Base-by-base conservation (phyloP, 2,329 filamentous ascomycete genomes). In the Scedosporium dehoogii region DNA sequence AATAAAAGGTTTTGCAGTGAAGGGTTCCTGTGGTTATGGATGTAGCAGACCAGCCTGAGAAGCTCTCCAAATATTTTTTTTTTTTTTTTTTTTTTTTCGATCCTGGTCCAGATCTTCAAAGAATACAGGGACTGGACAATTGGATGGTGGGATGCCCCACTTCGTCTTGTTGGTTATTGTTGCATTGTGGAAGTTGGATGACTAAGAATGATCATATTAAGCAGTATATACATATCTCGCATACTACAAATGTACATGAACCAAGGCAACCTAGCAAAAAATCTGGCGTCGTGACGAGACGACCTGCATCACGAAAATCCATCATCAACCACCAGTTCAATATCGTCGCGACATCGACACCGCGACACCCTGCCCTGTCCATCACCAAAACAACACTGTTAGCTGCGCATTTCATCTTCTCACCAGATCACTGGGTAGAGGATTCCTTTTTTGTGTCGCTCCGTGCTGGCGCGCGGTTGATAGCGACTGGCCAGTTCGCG, bases 321-420 rank as follows among this genome's bases (percentile, higher is more conserved):
- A 33, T 61, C 23, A 44, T 56, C 53, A 53, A 51, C 29, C 44
- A 21, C 33, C 7, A 23, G 16, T n/a, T 33, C 48, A 29, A 16
- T 9, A 51, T 33, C 25, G 60, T 62, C 60, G 60, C 60, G 60
- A 23, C 60, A 62, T 62, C 60, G 55, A 61, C 60, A 41, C 29
- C 60, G 60, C 60, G 60, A 58, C 60, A 42, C n/a, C 25, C n/a
- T 14, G 38, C 14, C 12, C 29, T n/a, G 48, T 62, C 60, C 53
- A 62, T 62, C 60, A 21, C 21, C 51, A 9, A 14, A 6, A 46
- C 41, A 57, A 46, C 38, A 21, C 33, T 10, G 10, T 41, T 44
- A 27, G 51, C 53, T 38, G n/a, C 33, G 38, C 51, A 21, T 46
- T 18, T n/a, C 10, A 46, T 46, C 18, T 42, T 12, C 23, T 23